Percentiles rank a stretch among this genome's conserved stretches.
Conservation (phyloP, 768 basidiomycete genomes). For the Pleurotus giganteus region DNA sequence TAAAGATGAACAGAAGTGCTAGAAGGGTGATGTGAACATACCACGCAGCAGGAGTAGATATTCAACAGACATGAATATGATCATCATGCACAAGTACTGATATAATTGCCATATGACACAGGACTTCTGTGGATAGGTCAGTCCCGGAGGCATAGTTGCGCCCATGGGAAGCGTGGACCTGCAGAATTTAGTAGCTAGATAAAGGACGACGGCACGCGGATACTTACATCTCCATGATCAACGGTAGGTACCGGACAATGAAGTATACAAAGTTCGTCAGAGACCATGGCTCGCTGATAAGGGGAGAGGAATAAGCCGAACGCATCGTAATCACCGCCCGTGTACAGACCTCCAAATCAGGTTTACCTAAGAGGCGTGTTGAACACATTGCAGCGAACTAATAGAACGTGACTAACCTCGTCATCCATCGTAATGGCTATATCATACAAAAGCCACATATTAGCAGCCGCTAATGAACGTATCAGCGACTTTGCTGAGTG, state of each 20-base stretch:
- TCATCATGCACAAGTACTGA: neutral
- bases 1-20: neutral
- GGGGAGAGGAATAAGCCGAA: no score
- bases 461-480: slow-evolving; percentile 10
- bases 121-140: slow-evolving; percentile 23
- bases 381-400: neutral
- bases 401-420: no score
- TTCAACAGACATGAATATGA: slow-evolving; percentile 3
- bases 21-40: neutral
- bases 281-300: slow-evolving; percentile 1
- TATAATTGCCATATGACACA: slow-evolving; percentile 5
- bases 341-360: slow-evolving; percentile 13
- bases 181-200: neutral
- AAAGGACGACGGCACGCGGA: neutral
- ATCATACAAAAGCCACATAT: slow-evolving; percentile 9
- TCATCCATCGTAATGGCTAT: slow-evolving; percentile 10
- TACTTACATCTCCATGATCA: slow-evolving; percentile 2
- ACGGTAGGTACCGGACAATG: slow-evolving; percentile 8
- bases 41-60: slow-evolving; percentile 6
- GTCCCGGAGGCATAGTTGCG: slow-evolving; percentile 29
- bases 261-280: slow-evolving; percentile 9
- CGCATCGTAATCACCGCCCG: neutral
- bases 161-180: slow-evolving; percentile 34
- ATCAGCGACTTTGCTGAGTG: no score
- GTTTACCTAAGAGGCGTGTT: neutral